Base-by-base conservation (phyloP, 768 basidiomycete species). In the Leucogyrophana mollusca region DNA sequence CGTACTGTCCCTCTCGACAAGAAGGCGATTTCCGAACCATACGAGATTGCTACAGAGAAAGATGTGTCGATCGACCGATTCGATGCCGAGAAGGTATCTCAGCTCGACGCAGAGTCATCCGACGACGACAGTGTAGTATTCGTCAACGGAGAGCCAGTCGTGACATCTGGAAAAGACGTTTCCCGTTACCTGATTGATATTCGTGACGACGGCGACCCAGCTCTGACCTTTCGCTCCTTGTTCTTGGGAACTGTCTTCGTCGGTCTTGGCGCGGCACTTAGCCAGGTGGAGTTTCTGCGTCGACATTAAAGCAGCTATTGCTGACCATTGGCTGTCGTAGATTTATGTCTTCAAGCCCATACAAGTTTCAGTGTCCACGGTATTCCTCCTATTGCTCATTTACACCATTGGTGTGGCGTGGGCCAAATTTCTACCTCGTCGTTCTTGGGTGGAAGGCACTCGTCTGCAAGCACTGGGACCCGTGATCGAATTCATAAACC, bases 321-420 rank as follows among this genome's bases (percentile, higher is more conserved):
- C 36, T 43, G 18, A 53, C 16, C 3, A 2, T 23, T 9, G 27
- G 22, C 40, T 43, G 39, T 14, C 37, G 13, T 34, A 82, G 80
- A 79, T 83, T 25, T 82, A 81, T 55, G 43, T 71, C 4, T 82
- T 81, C 62, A 83, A 85, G 56, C 83, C 83, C 0, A 60, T 80
- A 3, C 68, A 75, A 49, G 69, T 74, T 51, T 40, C 60, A 0
- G 77, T 82, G 13, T 79, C 78, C 2, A 71, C 76, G 0, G 78
- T 83, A 9, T 85, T 83, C 64, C 57, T 83, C 14, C 63, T 82
- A 10, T 66, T 85, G 35, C 55, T 82, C 38, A 73, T 72, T 23
- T 83, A 80, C 56, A 67, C 72, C 4, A 50, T 72, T n/a, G 81
- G 80, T 0, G 66, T 67, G 34, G 65, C 66, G 3, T 83, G 78